Evolutionary conservation across 2,329 filamentous ascomycete genomes (phyloP).

Genomic region (Thielaviopsis populi): DNA sequence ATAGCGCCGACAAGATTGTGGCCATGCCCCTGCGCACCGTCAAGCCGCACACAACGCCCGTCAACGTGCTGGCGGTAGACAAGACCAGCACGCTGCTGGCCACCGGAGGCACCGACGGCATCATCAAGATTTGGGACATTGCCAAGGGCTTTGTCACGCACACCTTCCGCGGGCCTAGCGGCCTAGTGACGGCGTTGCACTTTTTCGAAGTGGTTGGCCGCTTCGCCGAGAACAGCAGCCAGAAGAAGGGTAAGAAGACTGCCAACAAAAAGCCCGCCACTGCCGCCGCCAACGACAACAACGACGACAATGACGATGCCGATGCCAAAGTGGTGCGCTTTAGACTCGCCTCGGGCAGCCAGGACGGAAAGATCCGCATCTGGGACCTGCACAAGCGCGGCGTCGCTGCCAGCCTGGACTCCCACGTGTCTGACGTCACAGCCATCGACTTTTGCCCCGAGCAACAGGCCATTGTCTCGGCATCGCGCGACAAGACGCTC

Average conservation of each 20-base stretch:
- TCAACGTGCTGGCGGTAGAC: constrained; percentile 69
- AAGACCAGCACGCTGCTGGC: constrained; percentile 77
- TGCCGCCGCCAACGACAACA: constrained; percentile 25
- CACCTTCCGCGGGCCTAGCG: constrained; percentile 84
- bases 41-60: constrained; percentile 81
- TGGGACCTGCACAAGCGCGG: constrained; percentile 83
- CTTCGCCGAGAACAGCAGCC: constrained; percentile 29
- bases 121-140: constrained; percentile 96
- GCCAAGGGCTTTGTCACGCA: constrained; percentile 80
- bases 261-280: constrained; percentile 14
- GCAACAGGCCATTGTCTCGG: constrained; percentile 65
- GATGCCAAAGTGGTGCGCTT: constrained; percentile 40
- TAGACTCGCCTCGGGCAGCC: constrained; percentile 75
- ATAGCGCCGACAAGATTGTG: constrained; percentile 40
- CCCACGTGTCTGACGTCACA: constrained; percentile 90
- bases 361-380: constrained; percentile 81
- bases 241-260: constrained; percentile 24
- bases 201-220: constrained; percentile 65
- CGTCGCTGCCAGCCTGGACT: constrained; percentile 64
- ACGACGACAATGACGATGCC: too few relatives aligned
- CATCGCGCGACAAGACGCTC: constrained; percentile 81
- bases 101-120: constrained; percentile 83
- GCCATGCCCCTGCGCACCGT: constrained; percentile 60
- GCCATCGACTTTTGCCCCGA: constrained; percentile 64
- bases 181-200: constrained; percentile 74